Evolutionary conservation across 108 stramenopile species (phyloP), one percentile per base, ranked within the genome.

Genomic region (Stephanodiscus triporus): DNA sequence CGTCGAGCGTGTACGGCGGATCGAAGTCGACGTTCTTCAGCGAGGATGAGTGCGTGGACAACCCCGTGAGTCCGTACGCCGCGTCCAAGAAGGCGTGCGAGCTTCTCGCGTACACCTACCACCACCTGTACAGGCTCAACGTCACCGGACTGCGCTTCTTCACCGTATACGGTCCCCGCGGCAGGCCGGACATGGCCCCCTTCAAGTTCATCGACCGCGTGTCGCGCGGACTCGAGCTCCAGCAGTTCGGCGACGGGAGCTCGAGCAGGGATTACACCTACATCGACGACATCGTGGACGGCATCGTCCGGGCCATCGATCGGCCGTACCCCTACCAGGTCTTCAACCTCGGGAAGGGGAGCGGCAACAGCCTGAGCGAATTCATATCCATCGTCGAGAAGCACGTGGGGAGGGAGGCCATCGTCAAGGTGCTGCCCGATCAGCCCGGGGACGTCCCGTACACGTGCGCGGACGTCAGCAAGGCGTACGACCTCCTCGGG

Each of bases 361-460:
- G 54, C 19, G 97, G 97, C 37, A 95, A 89, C 2, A 89, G 89
- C 27, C 73, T 99, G 42, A 90, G 88, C 61, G 91, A 97, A 53
- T 98, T 99, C 75, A 97, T 99, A 76, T 59, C 72, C 17, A 79
- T 98, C 47, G 97, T 99, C 17, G 95, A 98, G 77, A 85, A 90
- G 72, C 77, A 91, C 65, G 84, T 85, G 2, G 97, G 96, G 6
- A 91, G 88, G 66, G 80, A 91, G 66, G 98, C 99, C 3, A 81
- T 80, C 42, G 92, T 98, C 73, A 89, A 90, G 54, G 50, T 93
- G 9, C 69, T 97, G 73, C 98, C 98, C 23, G 97, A 98, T 63
- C 99, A 98, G 77, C 98, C 99, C 20, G 99, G 99, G 22, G 99
- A 99, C 83, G 99, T 99, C 9, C 97, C 97, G 0, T 93, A 96